phyloP scores from a whole-genome alignment of 1,284 basidiomycete species.

The Polyporus tsugae region DNA sequence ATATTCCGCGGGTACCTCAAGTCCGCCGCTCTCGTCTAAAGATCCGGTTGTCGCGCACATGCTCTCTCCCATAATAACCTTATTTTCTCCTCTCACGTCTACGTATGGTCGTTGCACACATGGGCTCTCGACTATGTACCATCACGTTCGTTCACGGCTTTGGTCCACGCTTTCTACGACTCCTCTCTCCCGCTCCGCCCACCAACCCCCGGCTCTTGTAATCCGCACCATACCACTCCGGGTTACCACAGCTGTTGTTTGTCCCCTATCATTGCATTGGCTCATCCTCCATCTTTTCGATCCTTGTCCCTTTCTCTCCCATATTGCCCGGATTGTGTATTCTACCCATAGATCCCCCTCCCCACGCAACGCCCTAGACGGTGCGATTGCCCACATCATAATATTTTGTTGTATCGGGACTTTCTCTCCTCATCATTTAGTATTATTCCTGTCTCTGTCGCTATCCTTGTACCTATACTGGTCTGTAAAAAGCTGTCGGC shows the following conservation, averaged over 20 bases:
- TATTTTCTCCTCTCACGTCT: conserved; percentile 22
- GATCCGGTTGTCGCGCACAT: not conserved
- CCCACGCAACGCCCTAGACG: conserved; percentile 12
- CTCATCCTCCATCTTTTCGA: conserved; percentile 14
- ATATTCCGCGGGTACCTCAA: conserved; percentile 47
- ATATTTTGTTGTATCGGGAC: conserved; percentile 14
- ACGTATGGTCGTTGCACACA: conserved; percentile 17
- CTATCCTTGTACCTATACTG: conserved; percentile 29
- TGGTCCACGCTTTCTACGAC: conserved; percentile 17
- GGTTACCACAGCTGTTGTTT: conserved; percentile 12
- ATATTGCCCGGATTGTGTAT: conserved; percentile 24
- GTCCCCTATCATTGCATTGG: conserved; percentile 19
- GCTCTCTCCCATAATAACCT: conserved; percentile 21
- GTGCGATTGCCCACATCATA: conserved; percentile 10
- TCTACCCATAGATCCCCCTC: conserved; percentile 25
- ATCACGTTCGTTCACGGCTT: conserved; percentile 26
- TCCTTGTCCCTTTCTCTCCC: not conserved
- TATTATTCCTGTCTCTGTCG: conserved; percentile 18
- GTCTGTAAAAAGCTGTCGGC: conserved; percentile 26
- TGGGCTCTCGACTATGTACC: conserved; percentile 27
- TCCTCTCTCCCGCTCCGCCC: not conserved
- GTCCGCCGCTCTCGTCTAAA: conserved; percentile 44
- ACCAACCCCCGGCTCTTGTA: not conserved
- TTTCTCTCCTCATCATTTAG: conserved; percentile 19
- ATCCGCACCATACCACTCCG: not conserved